Evolutionary conservation across 2,329 filamentous ascomycete genomes (phyloP).

Genomic region (Leptoxyphium fumago): DNA sequence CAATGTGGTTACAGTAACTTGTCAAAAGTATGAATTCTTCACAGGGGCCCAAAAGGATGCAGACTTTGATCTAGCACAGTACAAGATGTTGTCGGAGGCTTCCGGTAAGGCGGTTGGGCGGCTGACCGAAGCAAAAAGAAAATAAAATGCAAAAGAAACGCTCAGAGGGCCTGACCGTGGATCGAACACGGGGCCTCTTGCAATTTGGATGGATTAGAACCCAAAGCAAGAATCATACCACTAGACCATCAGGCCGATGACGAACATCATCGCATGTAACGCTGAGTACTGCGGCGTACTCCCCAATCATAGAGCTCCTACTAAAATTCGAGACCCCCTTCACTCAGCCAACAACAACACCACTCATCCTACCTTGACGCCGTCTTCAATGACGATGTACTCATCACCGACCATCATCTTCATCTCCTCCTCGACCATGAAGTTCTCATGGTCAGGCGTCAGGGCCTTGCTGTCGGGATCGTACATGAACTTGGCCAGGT

Average conservation of each 20-base stretch:
- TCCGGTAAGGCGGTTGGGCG: too few species aligned
- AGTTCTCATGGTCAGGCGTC: constrained; percentile 21
- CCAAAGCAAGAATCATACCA: constrained; percentile 2
- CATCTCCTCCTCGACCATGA: constrained; percentile 23
- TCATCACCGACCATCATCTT: constrained; percentile 34
- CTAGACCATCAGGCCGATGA: constrained; percentile 6
- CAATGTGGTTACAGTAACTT: too few species aligned
- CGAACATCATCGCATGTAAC: not conserved
- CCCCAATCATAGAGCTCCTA: too few species aligned
- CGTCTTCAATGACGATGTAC: constrained; percentile 25
- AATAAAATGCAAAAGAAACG: not conserved
- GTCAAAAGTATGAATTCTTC: too few species aligned
- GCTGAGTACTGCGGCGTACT: too few species aligned
- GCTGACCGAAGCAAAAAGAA: too few species aligned
- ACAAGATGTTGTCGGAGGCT: too few species aligned
- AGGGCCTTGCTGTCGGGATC: constrained; percentile 29
- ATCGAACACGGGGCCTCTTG: constrained; percentile 1
- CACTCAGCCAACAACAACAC: not conserved
- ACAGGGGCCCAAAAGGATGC: too few species aligned
- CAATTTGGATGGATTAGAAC: not conserved
- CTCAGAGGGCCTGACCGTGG: not conserved
- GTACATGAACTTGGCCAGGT: constrained; percentile 32
- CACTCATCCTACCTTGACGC: constrained; percentile 12
- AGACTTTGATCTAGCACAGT: too few species aligned
- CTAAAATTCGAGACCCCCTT: too few species aligned